Conservation (phyloP, 768 basidiomycete species). For the Amanita rimosa region DNA sequence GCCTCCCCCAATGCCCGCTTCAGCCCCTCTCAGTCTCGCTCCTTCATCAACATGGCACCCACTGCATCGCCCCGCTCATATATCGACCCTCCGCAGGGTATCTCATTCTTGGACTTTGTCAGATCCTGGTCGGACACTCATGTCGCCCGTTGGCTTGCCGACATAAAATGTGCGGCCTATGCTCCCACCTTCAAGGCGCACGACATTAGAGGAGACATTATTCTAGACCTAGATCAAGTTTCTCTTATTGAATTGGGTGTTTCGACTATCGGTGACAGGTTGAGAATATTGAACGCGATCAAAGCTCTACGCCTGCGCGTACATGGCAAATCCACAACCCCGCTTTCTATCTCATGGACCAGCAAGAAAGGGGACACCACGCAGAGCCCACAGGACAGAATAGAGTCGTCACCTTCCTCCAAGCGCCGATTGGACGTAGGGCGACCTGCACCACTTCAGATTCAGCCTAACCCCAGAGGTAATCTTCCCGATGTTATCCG, state of each 20-base stretch:
- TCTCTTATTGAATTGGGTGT: conserved; percentile 90
- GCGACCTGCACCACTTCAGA: conserved; percentile 75
- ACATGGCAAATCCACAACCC: conserved; percentile 13
- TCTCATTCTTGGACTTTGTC: conserved; percentile 52
- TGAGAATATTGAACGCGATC: conserved; percentile 79
- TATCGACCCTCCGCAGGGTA: conserved; percentile 48
- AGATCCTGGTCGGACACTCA: conserved; percentile 63
- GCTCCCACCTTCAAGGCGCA: conserved; percentile 64
- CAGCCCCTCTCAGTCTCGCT: conserved; percentile 14
- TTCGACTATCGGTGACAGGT: conserved; percentile 80
- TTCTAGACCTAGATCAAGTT: conserved; percentile 83
- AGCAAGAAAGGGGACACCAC: conserved; percentile 5
- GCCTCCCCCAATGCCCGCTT: conserved; percentile 30
- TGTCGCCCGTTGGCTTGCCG: conserved; percentile 67
- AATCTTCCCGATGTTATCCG: conserved; percentile 69
- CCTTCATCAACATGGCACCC: conserved; percentile 27
- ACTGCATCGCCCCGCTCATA: conserved; percentile 18
- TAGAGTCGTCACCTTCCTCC: background rate
- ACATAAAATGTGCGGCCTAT: conserved; percentile 64
- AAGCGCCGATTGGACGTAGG: conserved; percentile 43
- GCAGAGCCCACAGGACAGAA: conserved; percentile 2
- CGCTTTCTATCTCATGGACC: conserved; percentile 6
- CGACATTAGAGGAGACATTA: conserved; percentile 87
- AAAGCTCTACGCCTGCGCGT: conserved; percentile 63
- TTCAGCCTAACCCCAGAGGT: conserved; percentile 41